A percentile compares a stretch with the other conserved stretches of the same genome.
Evolutionary conservation across 257 asterid species (phyloP).

Genomic region (Forsythia suspensa): DNA sequence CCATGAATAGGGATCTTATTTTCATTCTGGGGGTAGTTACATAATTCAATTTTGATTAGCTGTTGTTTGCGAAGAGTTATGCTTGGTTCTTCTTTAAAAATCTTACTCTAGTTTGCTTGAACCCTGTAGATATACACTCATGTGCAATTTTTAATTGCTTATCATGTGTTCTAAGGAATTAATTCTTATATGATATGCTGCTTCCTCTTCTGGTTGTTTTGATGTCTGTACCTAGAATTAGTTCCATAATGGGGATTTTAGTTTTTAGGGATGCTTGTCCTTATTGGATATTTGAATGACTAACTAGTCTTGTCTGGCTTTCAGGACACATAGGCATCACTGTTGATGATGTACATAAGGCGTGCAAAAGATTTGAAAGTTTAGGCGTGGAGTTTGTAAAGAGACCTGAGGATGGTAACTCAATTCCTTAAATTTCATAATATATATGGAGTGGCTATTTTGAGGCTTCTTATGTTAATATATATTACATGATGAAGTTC

Average conservation of each 20-base stretch:
- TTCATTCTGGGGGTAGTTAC: background rate
- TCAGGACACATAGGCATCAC: conserved; percentile 88
- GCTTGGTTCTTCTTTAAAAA: background rate
- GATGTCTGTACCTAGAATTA: background rate
- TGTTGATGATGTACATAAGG: conserved; percentile 73
- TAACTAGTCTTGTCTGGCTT: conserved; percentile 22
- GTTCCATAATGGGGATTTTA: background rate
- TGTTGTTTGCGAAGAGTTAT: background rate
- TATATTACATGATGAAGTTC: background rate
- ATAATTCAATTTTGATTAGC: background rate
- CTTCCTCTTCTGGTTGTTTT: conserved; percentile 6
- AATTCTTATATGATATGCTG: background rate
- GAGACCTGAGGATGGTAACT: conserved; percentile 74
- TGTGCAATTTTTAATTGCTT: background rate
- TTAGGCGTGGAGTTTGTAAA: conserved; percentile 81
- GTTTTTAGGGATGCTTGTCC: background rate
- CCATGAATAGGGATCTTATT: background rate
- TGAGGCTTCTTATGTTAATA: background rate
- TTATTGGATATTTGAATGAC: conserved; percentile 4
- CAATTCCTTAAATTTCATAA: conserved; percentile 7
- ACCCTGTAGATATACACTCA: background rate
- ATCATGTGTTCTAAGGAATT: background rate
- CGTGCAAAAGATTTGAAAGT: conserved; percentile 81
- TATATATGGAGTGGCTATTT: background rate
- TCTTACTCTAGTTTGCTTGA: background rate